A percentile compares a stretch with the other conserved stretches of the same genome.
Conservation (phyloP, 192 early-diverging fungal genomes). For the Podila minutissima region DNA sequence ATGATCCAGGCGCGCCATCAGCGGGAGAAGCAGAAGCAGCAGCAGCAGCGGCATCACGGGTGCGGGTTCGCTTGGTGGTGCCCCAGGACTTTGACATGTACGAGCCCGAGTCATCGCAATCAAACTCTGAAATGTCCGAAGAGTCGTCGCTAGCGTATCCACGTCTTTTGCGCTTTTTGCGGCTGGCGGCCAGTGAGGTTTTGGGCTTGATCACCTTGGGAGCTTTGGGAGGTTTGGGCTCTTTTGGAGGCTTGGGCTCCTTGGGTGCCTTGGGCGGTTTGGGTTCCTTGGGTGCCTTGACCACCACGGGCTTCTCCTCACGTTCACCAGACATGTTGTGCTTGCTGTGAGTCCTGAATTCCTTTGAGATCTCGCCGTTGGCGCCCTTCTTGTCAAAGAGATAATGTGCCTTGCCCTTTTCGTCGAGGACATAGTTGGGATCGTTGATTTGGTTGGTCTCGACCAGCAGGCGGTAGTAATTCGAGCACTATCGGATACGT, state of each 20-base stretch:
- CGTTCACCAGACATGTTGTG: slow-evolving; percentile 44
- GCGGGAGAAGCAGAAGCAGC: background rate
- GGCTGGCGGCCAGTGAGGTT: slow-evolving; percentile 49
- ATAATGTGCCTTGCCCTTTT: slow-evolving; percentile 91
- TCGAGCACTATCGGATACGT: slow-evolving; percentile 76
- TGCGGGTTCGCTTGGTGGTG: slow-evolving; percentile 68
- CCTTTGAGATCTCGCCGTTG: slow-evolving; percentile 81
- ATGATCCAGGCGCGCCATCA: background rate
- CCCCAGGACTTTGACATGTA: slow-evolving; percentile 69
- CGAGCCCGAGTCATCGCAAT: slow-evolving; percentile 76
- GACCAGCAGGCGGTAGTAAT: slow-evolving; percentile 93
- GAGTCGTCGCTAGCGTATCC: slow-evolving; percentile 66
- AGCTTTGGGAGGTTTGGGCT: slow-evolving; percentile 41
- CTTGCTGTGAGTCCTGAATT: slow-evolving; percentile 84
- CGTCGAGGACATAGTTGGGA: slow-evolving; percentile 92
- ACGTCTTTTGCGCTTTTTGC: slow-evolving; percentile 61
- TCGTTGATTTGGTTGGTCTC: slow-evolving; percentile 90
- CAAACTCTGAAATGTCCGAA: slow-evolving; percentile 67
- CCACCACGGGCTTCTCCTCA: slow-evolving; percentile 39
- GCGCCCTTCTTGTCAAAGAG: slow-evolving; percentile 88
- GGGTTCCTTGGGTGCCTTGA: slow-evolving; percentile 46
- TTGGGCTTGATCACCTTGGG: slow-evolving; percentile 51
- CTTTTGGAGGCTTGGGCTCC: slow-evolving; percentile 45
- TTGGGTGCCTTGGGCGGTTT: slow-evolving; percentile 48
- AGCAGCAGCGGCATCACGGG: slow-evolving; percentile 42